Conservation (phyloP, 108 stramenopile species). For the Cyclotella atomus region DNA sequence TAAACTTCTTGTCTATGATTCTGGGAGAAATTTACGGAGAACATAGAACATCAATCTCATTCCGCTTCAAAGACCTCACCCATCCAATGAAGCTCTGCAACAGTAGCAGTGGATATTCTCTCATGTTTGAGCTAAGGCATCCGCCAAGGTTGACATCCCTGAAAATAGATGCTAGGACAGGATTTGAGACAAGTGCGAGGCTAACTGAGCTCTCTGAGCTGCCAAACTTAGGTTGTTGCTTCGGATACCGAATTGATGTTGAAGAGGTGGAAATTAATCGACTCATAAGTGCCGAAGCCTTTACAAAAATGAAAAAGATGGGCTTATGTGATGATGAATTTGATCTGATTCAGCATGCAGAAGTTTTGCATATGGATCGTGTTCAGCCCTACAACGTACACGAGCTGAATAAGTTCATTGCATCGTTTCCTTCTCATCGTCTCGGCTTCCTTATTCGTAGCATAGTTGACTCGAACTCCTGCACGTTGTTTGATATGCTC, state of each 20-base stretch:
- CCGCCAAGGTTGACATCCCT: constrained; percentile 1
- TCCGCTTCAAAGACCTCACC: constrained; percentile 5
- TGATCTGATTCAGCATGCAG: neutral
- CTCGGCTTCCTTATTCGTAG: constrained; percentile 7
- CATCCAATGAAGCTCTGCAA: constrained; percentile 2
- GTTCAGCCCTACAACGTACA: neutral
- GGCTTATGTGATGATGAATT: neutral
- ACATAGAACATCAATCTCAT: neutral
- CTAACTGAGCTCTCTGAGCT: neutral
- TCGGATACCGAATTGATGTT: neutral
- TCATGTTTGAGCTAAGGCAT: neutral
- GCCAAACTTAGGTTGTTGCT: neutral
- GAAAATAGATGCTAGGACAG: neutral
- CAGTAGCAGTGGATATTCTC: neutral
- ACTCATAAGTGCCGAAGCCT: neutral
- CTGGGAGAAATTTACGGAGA: neutral
- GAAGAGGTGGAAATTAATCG: neutral
- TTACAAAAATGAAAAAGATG: constrained; percentile 2
- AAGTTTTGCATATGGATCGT: neutral
- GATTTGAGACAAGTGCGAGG: neutral
- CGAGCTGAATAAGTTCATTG: neutral
- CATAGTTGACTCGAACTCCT: neutral
- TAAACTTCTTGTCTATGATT: neutral
- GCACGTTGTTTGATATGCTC: constrained; percentile 8
- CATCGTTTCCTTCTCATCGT: neutral